Evolutionary conservation across 345 rosid species (phyloP), one percentile per base, ranked within the genome.

Genomic region (Linum usitatissimum): DNA sequence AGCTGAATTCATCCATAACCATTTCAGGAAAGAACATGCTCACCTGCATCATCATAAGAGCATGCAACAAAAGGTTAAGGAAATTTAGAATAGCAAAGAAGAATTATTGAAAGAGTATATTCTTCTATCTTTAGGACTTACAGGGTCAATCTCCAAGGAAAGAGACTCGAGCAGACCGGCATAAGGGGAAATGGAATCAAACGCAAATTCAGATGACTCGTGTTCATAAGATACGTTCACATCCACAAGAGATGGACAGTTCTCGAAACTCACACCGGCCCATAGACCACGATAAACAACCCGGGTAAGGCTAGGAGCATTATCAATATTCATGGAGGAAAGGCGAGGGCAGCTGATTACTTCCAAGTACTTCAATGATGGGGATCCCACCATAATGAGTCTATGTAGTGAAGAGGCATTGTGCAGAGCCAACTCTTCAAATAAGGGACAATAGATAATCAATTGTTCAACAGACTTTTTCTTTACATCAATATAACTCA

Each of bases 351-450:
- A 65, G 5, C 9, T 0, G 3, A 0, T 7, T 18, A 58, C 18
- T 38, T 57, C 68, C 56, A 58, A 57, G 31, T 45, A 18, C 56
- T 48, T 58, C 48, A 66, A 45, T 45, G 49, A 9, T 10, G 57
- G 48, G 20, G 63, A 18, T 21, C 55, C 68, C 0, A 18, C 34
- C 21, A 65, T 36, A 6, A 18, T 57, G 10, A 65, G 40, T n/a
- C 9, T 39, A 6, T 12, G 42, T 6, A 34, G 48, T 6, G 2
- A 1, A 19, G 3, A 5, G 36, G 61, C 36, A 6, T 2, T 3
- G 23, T 4, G 0, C 15, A 64, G 36, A 31, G 7, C 21, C 15
- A 55, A 38, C 12, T 14, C 48, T 57, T 57, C 68, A 13, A 65
- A 62, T 8, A 36, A 18, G 4, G 56, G 56, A 30, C 40, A 65